Percentiles rank a stretch among this genome's conserved stretches.
phyloP scores from a whole-genome alignment of 164 flowering plant genomes.

The Chloranthus sessilifolius region DNA sequence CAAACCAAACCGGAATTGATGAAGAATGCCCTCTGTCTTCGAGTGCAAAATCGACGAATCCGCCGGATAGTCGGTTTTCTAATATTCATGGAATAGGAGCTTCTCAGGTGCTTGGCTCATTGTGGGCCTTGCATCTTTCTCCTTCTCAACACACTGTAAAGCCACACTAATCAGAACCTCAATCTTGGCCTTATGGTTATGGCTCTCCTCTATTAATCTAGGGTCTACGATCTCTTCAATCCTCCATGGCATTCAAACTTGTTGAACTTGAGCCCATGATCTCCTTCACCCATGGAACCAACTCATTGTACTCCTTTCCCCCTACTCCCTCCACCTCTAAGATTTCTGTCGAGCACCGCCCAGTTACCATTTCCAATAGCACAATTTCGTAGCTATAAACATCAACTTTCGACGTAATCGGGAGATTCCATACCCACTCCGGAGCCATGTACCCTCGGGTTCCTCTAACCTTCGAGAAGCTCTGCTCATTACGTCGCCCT shows the following conservation, averaged over 20 bases:
- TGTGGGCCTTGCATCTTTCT: conserved; percentile 17
- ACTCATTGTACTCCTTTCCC: conserved; percentile 18
- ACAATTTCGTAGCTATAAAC: conserved; percentile 22
- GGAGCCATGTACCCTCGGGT: conserved; percentile 19
- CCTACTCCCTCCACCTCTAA: conserved; percentile 12
- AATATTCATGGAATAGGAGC: too few species aligned
- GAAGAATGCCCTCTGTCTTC: too few species aligned
- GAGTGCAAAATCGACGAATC: too few species aligned
- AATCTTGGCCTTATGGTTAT: conserved; percentile 14
- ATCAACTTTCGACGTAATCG: conserved; percentile 14
- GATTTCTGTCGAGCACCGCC: conserved; percentile 17
- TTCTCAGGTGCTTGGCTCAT: too few species aligned
- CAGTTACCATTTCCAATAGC: conserved; percentile 13
- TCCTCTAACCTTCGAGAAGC: conserved; percentile 14
- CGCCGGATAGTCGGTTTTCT: too few species aligned
- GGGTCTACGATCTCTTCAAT: conserved; percentile 25
- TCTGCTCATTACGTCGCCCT: neutral
- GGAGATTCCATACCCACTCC: conserved; percentile 14
- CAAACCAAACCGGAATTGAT: too few species aligned
- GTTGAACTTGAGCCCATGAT: too few species aligned
- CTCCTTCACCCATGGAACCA: conserved; percentile 17
- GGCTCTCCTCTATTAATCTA: conserved; percentile 18
- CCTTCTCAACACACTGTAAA: conserved; percentile 22
- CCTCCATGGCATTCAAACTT: conserved; percentile 13
- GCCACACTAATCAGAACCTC: conserved; percentile 22